Conservation (phyloP, 129 eudicot genomes). For the Flaveria brownii region DNA sequence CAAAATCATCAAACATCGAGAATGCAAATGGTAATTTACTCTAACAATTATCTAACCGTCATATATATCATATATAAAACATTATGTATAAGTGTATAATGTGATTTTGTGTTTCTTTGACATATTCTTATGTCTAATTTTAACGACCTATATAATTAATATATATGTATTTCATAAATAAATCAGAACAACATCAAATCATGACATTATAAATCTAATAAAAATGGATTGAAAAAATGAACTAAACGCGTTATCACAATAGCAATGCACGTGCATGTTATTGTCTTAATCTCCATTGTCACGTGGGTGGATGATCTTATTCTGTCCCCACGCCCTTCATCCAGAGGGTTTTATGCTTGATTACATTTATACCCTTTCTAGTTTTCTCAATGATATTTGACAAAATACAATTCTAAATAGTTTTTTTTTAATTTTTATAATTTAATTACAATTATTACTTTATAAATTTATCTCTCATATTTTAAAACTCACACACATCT, state of each 20-base stretch:
- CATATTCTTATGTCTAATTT: no score
- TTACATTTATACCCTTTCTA: slow-evolving; percentile 17
- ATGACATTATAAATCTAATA: background rate
- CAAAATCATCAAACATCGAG: no score
- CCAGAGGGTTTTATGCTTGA: background rate
- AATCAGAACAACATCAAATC: background rate
- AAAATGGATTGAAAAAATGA: background rate
- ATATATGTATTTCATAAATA: background rate
- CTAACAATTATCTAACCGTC: no score
- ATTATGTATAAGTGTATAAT: no score
- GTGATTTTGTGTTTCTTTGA: no score
- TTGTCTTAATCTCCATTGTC: slow-evolving; percentile 22
- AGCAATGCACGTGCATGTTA: slow-evolving; percentile 34
- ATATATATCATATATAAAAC: no score
- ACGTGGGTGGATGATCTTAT: slow-evolving; percentile 25
- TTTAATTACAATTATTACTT: no score
- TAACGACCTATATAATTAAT: no score
- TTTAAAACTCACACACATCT: no score
- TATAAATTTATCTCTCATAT: no score
- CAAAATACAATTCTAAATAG: background rate
- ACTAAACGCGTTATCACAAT: slow-evolving; percentile 32
- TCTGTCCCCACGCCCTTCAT: slow-evolving; percentile 16
- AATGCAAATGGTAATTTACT: no score
- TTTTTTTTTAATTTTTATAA: no score
- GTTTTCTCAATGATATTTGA: background rate